These are phyloP conservation scores for Tetrahymena elliotti DNA, from an alignment of 73 alveolate species.

Conservation along the genomic window DNA sequence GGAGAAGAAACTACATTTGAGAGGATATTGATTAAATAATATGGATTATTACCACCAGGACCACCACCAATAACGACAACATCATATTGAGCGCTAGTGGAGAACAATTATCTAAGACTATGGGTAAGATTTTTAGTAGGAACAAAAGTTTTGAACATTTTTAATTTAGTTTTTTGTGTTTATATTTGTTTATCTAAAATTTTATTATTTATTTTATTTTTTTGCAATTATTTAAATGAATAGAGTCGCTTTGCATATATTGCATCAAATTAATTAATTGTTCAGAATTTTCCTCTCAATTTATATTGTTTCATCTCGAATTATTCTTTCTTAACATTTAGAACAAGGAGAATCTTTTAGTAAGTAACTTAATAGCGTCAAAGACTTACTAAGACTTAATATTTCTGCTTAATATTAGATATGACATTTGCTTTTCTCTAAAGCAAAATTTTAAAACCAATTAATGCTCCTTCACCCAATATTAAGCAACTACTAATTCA, in stretches of 20 bases:
- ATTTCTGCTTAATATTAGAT: not conserved
- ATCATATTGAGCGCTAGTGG: constrained; percentile 32
- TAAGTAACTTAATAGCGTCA: not conserved
- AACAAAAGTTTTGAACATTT: not conserved
- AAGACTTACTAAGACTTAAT: not conserved
- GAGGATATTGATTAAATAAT: not conserved
- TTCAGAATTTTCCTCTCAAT: not conserved
- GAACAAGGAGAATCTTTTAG: not conserved
- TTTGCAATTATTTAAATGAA: not conserved
- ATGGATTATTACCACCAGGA: constrained; percentile 72
- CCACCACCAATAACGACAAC: constrained; percentile 82
- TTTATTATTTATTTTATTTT: not conserved
- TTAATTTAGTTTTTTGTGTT: not conserved
- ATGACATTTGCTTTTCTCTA: not conserved
- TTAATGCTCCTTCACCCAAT: not conserved
- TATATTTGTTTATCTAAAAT: not conserved
- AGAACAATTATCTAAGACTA: not conserved
- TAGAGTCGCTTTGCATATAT: not conserved
- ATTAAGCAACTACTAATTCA: not conserved
- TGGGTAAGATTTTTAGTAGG: not conserved
- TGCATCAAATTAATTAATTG: not conserved
- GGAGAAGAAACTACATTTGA: not conserved
- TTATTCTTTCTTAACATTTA: not conserved
- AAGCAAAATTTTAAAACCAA: not conserved
- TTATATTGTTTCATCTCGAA: not conserved